Percentiles rank a stretch among this genome's conserved stretches.
Conservation (phyloP, 805 yeast genomes). For the Zygoascus ofunaensis region DNA sequence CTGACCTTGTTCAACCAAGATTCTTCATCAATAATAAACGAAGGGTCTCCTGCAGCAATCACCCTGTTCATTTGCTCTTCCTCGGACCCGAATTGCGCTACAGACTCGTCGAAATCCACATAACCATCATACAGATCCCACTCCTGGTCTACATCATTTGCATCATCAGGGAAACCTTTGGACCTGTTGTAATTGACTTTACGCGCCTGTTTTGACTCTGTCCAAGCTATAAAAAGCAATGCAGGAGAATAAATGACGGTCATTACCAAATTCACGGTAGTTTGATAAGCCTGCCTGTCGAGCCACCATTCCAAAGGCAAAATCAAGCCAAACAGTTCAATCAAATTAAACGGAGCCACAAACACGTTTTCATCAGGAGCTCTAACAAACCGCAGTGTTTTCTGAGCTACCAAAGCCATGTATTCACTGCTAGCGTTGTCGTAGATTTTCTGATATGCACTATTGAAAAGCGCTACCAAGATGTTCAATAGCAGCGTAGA, state of each 20-base stretch:
- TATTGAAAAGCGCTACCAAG: constrained; percentile 74
- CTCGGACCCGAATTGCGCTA: constrained; percentile 28
- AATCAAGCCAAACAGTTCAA: constrained; percentile 50
- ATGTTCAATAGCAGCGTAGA: constrained; percentile 71
- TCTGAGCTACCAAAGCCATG: constrained; percentile 74
- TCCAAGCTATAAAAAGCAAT: constrained; percentile 48
- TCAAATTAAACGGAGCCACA: constrained; percentile 74
- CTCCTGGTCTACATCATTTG: constrained; percentile 65
- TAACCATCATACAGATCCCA: constrained; percentile 82
- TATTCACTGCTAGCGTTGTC: constrained; percentile 80
- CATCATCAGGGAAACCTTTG: constrained; percentile 61
- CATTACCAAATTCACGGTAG: constrained; percentile 51
- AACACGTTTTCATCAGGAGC: constrained; percentile 83
- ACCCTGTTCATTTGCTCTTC: constrained; percentile 35
- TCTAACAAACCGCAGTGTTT: constrained; percentile 72
- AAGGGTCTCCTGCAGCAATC: constrained; percentile 64
- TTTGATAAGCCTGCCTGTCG: constrained; percentile 27
- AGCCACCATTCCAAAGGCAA: constrained; percentile 35
- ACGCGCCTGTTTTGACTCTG: constrained; percentile 59
- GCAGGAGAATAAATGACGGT: constrained; percentile 59
- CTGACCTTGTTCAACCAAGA: constrained; percentile 41
- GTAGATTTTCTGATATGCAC: constrained; percentile 72
- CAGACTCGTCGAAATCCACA: constrained; percentile 33
- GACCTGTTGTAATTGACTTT: constrained; percentile 63
- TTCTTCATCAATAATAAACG: constrained; percentile 43